Percentiles rank a stretch among this genome's conserved stretches.
Evolutionary conservation across 331 rosid species (phyloP).

Genomic region (Acacia pycnantha): DNA sequence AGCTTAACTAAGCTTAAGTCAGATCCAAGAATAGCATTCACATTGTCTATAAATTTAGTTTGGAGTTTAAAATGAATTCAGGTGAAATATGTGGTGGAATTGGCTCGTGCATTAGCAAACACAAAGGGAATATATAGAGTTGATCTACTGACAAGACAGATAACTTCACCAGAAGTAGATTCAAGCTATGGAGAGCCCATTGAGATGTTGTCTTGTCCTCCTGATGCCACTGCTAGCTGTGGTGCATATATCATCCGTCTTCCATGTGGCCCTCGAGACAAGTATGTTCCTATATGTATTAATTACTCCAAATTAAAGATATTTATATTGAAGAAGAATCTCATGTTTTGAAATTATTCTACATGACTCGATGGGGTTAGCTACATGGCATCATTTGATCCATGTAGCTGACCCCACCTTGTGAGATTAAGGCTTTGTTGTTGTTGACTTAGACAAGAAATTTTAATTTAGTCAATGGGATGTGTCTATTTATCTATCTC

Average conservation of each 20-base stretch:
- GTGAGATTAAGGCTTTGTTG: too few species aligned
- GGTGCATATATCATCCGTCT: slow-evolving; percentile 80
- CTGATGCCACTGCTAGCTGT: slow-evolving; percentile 62
- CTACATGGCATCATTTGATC: too few species aligned
- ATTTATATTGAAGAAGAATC: background rate
- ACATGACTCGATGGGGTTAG: background rate
- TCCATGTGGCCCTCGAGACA: slow-evolving; percentile 73
- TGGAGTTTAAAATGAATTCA: slow-evolving; percentile 8
- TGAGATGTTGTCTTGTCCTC: slow-evolving; percentile 73
- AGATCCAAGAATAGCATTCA: background rate
- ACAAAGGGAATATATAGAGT: slow-evolving; percentile 76
- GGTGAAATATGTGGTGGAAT: slow-evolving; percentile 84
- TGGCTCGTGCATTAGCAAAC: slow-evolving; percentile 75
- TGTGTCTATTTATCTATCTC: too few species aligned
- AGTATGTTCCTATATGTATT: slow-evolving; percentile 12
- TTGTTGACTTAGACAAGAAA: background rate
- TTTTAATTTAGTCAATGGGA: background rate
- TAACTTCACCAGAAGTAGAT: slow-evolving; percentile 67
- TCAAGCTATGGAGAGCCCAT: slow-evolving; percentile 73
- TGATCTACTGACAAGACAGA: slow-evolving; percentile 76
- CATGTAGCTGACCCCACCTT: too few species aligned
- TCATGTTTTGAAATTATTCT: background rate
- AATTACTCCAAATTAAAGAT: background rate
- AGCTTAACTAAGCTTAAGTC: background rate
- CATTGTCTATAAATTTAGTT: background rate